phyloP scores from a whole-genome alignment of 1,284 basidiomycete species.

The Mycena sp. region DNA sequence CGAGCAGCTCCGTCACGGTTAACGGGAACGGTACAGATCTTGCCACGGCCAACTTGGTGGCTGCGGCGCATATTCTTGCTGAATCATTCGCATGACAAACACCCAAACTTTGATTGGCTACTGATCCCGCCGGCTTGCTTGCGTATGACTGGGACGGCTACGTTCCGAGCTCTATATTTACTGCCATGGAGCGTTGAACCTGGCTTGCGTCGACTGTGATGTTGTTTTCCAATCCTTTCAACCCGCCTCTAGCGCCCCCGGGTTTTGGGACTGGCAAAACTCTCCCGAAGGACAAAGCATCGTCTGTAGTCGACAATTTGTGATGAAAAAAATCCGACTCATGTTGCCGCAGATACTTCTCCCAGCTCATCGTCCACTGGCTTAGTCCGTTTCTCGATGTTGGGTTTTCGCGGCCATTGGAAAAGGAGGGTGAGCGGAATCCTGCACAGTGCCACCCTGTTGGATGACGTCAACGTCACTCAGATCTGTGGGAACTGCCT shows the following conservation, averaged over 20 bases:
- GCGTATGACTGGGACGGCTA: too few species aligned
- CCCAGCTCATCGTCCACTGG: conserved; percentile 60
- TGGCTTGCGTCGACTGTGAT: too few species aligned
- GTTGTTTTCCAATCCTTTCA: conserved; percentile 33
- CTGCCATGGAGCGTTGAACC: too few species aligned
- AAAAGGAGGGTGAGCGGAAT: conserved; percentile 59
- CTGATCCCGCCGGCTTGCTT: too few species aligned
- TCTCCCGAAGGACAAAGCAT: conserved; percentile 49
- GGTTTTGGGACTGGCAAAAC: conserved; percentile 51
- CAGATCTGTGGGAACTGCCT: conserved; percentile 67
- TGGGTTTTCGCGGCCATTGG: conserved; percentile 62
- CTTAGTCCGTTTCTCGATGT: conserved; percentile 59
- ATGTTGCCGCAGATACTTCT: conserved; percentile 47
- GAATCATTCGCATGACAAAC: too few species aligned
- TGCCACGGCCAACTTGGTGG: too few species aligned
- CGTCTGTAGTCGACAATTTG: conserved; percentile 41
- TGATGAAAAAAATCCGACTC: neutral
- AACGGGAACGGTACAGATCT: too few species aligned
- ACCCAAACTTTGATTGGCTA: too few species aligned
- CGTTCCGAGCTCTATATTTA: too few species aligned
- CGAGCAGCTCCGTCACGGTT: too few species aligned
- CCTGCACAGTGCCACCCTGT: neutral
- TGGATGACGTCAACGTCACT: neutral
- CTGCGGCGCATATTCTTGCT: too few species aligned
- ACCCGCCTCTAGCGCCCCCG: conserved; percentile 51